phyloP scores from a whole-genome alignment of 768 basidiomycete genomes.

The Ramaria sp. region DNA sequence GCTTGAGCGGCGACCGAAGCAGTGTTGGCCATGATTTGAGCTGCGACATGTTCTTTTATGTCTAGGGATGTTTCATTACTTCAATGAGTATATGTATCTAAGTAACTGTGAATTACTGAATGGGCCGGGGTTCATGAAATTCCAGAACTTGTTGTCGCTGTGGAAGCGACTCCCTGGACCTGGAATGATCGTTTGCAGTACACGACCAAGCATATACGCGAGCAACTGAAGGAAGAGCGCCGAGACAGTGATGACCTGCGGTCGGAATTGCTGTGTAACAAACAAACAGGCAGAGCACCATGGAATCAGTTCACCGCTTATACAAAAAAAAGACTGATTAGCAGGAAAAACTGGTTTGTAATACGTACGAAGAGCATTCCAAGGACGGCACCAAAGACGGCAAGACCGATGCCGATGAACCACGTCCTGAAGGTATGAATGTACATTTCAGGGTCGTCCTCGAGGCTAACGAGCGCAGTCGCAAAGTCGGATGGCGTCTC shows the following conservation, averaged over 20 bases:
- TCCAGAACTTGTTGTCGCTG: no score
- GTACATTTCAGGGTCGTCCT: constrained; percentile 32
- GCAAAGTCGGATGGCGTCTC: constrained; percentile 6
- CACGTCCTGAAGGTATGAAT: constrained; percentile 48
- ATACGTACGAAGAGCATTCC: constrained; percentile 6
- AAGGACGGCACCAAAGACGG: constrained; percentile 8
- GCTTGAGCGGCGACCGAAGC: no score
- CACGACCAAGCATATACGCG: no score
- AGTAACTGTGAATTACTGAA: no score
- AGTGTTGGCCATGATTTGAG: no score
- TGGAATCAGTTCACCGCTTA: background rate
- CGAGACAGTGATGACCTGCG: constrained; percentile 3
- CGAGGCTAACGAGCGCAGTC: constrained; percentile 5
- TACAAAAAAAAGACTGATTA: background rate
- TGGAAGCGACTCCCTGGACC: constrained; percentile 7
- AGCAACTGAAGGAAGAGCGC: constrained; percentile 6
- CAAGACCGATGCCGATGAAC: constrained; percentile 26
- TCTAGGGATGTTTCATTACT: no score
- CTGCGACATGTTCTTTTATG: no score
- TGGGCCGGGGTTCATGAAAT: no score
- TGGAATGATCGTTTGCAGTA: constrained; percentile 4
- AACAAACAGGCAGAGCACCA: constrained; percentile 2
- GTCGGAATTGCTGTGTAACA: no score
- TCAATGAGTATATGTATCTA: no score
- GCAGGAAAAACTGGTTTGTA: background rate